Percentiles rank a stretch among this genome's conserved stretches.
Conservation (phyloP, 1,284 basidiomycete species). For the Bondarzewia mesenterica region DNA sequence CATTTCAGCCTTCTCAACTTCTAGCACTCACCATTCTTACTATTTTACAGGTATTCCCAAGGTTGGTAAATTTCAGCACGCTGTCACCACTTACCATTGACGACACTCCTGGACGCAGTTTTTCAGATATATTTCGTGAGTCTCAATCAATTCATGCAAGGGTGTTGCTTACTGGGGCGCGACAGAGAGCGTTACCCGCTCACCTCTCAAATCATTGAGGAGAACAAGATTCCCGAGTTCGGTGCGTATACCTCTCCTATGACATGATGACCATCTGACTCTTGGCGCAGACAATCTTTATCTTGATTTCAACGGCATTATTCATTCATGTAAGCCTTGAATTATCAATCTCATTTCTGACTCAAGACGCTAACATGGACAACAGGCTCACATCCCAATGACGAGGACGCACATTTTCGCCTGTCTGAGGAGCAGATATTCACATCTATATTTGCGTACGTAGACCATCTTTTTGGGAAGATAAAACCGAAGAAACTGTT, state of each 20-base stretch:
- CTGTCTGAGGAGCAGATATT: slow-evolving; percentile 96
- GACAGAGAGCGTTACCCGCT: slow-evolving; percentile 92
- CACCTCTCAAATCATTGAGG: slow-evolving; percentile 94
- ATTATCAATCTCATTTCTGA: not conserved
- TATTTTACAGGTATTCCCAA: slow-evolving; percentile 17
- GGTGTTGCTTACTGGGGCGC: slow-evolving; percentile 7
- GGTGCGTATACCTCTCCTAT: slow-evolving; percentile 32
- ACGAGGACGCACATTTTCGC: slow-evolving; percentile 92
- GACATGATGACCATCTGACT: slow-evolving; percentile 1
- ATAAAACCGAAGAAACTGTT: slow-evolving; percentile 96
- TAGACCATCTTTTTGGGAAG: slow-evolving; percentile 94
- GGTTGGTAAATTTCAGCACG: slow-evolving; percentile 9
- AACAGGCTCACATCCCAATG: slow-evolving; percentile 84
- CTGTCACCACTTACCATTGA: too few relatives aligned
- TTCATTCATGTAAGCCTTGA: slow-evolving; percentile 78
- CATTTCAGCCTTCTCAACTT: not conserved
- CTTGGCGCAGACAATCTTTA: slow-evolving; percentile 70
- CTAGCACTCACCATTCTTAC: not conserved
- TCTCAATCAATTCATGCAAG: slow-evolving; percentile 8
- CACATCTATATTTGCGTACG: slow-evolving; percentile 93
- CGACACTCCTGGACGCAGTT: slow-evolving; percentile 37
- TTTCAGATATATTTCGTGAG: slow-evolving; percentile 80
- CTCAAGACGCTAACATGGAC: not conserved
- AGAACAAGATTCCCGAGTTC: slow-evolving; percentile 96
- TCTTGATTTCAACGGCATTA: slow-evolving; percentile 97